These are phyloP conservation scores for Blastocystis sp. DNA, from an alignment of 352 stramenopile genomes.

Conservation along the genomic window DNA sequence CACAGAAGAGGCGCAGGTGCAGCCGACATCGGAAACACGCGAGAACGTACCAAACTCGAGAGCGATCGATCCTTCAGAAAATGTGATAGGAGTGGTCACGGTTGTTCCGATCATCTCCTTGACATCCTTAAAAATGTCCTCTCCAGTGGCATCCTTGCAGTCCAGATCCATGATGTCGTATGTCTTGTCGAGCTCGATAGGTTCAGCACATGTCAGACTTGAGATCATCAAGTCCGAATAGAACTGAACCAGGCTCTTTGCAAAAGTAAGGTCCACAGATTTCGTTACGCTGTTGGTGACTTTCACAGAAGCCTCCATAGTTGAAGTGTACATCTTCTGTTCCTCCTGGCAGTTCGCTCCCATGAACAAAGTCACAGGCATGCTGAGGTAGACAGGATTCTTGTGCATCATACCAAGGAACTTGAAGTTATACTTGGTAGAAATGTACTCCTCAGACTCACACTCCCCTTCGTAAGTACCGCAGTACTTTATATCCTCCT, in stretches of 20 bases:
- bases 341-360: neutral
- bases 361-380: neutral
- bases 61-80: neutral
- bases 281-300: neutral
- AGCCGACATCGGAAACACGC: neutral
- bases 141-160: constrained; percentile 22
- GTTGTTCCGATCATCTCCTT: neutral
- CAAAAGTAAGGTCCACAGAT: neutral
- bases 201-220: neutral
- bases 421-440: constrained; percentile 1
- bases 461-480: constrained; percentile 34
- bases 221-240: neutral
- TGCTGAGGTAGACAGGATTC: constrained; percentile 8
- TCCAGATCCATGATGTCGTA: constrained; percentile 12
- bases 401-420: constrained; percentile 56
- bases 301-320: neutral
- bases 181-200: constrained; percentile 17
- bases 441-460: neutral
- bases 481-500: constrained; percentile 46
- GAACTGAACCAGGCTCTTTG: constrained; percentile 8
- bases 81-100: neutral
- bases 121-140: constrained; percentile 12
- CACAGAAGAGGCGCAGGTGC: constrained; percentile 15
- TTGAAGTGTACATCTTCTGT: neutral
- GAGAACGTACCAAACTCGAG: neutral